Evolutionary conservation across 1,284 basidiomycete genomes (phyloP), one percentile per base, ranked within the genome.

Genomic region (Trichosporon ovoides): DNA sequence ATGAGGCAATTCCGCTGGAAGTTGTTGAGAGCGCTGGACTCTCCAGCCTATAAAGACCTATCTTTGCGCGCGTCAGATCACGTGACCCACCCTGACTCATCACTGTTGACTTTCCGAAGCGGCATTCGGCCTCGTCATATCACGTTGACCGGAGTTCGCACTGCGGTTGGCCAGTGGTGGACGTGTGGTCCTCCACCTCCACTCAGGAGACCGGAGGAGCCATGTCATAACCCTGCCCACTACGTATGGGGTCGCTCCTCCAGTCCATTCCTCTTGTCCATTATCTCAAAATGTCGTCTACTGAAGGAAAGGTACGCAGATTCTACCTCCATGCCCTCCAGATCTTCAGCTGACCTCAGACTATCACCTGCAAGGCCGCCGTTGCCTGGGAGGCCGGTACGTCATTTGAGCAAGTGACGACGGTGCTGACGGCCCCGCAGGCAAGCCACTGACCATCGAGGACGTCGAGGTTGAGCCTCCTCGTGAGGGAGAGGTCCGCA

Each of bases 391-490:
- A 84, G 62, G 91, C 95, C 18, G 88, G 88, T 75, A 67, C 69
- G 74, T 75, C 16, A 43, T 13, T 12, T 9, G 10, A 10, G n/a
- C 1, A 24, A 34, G 37, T 38, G 20, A 52, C n/a, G 6, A 22
- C 40, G 22, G 7, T 2, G 4, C 31, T 19, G 11, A n/a, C 22
- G 7, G 2, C 2, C 19, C 43, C 2, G 13, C 48, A 75, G 74
- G 64, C 63, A 86, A 96, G 75, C 85, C 87, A 38, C 85, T 98
- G 66, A 86, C 87, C 66, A 80, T 98, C 69, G 95, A 98, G 78
- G 85, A 90, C 35, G 86, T 98, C 71, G 87, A 96, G 73, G 96
- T 99, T 38, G 88, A 87, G 36, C 92, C 96, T 54, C 96, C 95
- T 46, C 82, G 82, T 61, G 86, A 87, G 22, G 84, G 90, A 74